Conservation (phyloP, 1,139 yeast species). For the Waltiozyma solani region DNA sequence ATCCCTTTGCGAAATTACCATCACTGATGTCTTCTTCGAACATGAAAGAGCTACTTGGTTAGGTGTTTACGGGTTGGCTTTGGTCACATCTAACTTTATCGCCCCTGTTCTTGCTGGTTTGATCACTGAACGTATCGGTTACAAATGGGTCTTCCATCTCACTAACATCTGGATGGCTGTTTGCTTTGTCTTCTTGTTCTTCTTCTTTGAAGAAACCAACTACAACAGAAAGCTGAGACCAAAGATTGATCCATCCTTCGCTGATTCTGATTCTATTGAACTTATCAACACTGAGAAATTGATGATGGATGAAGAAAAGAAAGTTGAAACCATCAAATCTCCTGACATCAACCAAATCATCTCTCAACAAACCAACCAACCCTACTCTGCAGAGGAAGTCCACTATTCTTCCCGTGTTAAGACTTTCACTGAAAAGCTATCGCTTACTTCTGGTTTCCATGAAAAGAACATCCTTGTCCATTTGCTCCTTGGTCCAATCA, state of each 20-base stretch:
- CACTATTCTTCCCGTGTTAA: conserved; percentile 15
- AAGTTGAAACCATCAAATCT: conserved; percentile 12
- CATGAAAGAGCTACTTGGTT: conserved; percentile 41
- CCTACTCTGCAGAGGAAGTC: conserved; percentile 5
- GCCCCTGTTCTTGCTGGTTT: conserved; percentile 43
- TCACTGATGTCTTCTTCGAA: conserved; percentile 40
- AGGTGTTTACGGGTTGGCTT: conserved; percentile 33
- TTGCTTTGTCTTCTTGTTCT: conserved; percentile 30
- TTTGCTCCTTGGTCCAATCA: conserved; percentile 30
- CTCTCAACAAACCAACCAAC: background rate
- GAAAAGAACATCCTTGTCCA: conserved; percentile 24
- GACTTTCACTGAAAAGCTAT: conserved; percentile 25
- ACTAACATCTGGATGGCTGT: conserved; percentile 39
- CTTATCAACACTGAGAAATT: conserved; percentile 1
- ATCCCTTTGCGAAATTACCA: conserved; percentile 41
- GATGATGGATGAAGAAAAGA: conserved; percentile 9
- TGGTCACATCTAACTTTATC: conserved; percentile 28
- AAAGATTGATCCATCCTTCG: conserved; percentile 9
- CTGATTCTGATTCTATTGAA: conserved; percentile 7
- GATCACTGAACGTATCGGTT: conserved; percentile 34
- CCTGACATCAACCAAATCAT: conserved; percentile 8
- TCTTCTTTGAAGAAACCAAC: conserved; percentile 39
- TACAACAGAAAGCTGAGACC: conserved; percentile 23
- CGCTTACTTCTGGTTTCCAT: conserved; percentile 25
- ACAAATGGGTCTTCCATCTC: conserved; percentile 35